These are phyloP conservation scores for Eucalyptus pauciflora DNA, from an alignment of 345 rosid genomes.

Conservation along the genomic window DNA sequence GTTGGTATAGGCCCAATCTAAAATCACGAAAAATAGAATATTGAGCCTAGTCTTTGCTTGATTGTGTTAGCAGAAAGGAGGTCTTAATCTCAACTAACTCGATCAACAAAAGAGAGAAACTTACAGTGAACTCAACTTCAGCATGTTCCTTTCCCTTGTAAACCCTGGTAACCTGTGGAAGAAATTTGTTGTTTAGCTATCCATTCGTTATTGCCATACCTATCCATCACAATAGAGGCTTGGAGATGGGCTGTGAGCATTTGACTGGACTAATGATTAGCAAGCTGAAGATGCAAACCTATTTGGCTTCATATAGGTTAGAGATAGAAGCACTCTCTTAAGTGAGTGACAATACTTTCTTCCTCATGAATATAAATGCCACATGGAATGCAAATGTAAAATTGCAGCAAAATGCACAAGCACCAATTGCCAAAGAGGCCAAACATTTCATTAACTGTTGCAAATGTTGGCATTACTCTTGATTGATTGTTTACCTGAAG, in stretches of 20 bases:
- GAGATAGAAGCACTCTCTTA: not conserved
- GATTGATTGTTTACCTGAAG: not conserved
- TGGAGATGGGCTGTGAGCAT: not conserved
- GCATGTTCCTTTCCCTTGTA: conserved; percentile 84
- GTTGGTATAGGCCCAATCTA: conserved; percentile 92
- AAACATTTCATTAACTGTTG: not conserved
- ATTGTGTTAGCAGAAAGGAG: not conserved
- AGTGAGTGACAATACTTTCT: not conserved
- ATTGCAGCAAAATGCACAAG: not conserved
- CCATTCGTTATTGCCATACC: not conserved
- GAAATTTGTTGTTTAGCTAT: not conserved
- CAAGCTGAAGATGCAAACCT: not conserved
- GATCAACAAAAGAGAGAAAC: conserved; percentile 2
- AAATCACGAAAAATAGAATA: not conserved
- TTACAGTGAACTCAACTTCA: conserved; percentile 86
- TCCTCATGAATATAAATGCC: not conserved
- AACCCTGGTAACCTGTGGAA: conserved; percentile 59
- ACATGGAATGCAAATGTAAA: not conserved
- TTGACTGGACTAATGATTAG: not conserved
- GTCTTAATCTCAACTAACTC: not conserved
- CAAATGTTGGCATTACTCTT: not conserved
- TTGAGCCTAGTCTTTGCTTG: not conserved
- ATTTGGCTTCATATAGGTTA: not conserved
- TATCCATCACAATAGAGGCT: not conserved
- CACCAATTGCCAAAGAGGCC: not conserved